Evolutionary conservation across 345 rosid genomes (phyloP).

Genomic region (Rubroshorea leprosula): DNA sequence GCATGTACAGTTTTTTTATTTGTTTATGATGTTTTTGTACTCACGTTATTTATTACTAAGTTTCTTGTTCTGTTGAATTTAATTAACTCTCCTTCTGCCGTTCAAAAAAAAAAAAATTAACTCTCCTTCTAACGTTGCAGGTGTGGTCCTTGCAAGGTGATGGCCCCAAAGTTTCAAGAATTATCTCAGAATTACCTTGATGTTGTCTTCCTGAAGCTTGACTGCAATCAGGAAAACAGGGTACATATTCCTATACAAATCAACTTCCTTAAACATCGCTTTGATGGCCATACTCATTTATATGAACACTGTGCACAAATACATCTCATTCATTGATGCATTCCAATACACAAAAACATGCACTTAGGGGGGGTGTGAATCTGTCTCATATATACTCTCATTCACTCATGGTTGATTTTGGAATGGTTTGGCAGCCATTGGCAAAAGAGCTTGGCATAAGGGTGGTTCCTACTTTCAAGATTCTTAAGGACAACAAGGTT

Average conservation of each 20-base stretch:
- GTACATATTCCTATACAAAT: slow-evolving; percentile 18
- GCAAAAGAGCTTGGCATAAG: slow-evolving; percentile 88
- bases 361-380: too few relatives aligned
- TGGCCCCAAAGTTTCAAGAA: slow-evolving; percentile 73
- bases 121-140: slow-evolving; percentile 22
- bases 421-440: slow-evolving; percentile 53
- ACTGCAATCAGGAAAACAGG: slow-evolving; percentile 89
- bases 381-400: too few relatives aligned
- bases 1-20: too few relatives aligned
- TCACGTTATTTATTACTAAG: too few relatives aligned
- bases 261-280: neutral
- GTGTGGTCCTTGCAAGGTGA: slow-evolving; percentile 97
- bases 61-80: too few relatives aligned
- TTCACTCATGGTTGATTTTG: neutral
- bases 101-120: too few relatives aligned
- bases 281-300: too few relatives aligned
- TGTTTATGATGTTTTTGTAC: too few relatives aligned
- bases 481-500: slow-evolving; percentile 58
- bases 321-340: too few relatives aligned
- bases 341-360: too few relatives aligned
- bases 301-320: too few relatives aligned
- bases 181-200: slow-evolving; percentile 70
- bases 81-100: too few relatives aligned
- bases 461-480: slow-evolving; percentile 89
- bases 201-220: slow-evolving; percentile 87